Base-by-base conservation (phyloP, 495 filamentous ascomycete species). In the Corynascus novoguineensis region DNA sequence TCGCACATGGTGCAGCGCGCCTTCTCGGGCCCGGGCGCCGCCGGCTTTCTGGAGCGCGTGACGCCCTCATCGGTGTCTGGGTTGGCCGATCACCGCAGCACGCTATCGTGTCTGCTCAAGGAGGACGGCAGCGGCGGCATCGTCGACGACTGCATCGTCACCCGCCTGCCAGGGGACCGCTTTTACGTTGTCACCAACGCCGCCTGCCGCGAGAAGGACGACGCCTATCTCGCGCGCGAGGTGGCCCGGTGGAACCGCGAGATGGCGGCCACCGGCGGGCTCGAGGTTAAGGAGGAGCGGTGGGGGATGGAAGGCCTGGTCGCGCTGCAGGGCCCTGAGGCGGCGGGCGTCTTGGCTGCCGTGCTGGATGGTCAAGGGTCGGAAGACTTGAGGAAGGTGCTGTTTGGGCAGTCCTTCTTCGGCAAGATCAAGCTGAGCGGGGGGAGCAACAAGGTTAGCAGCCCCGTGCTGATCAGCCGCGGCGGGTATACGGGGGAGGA, bases 151-250 rank as follows among this genome's bases (percentile, higher is more conserved):
- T 87, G 86, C 8, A 86, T 98, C 53, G 86, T 98, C 63, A 95
- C 90, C 21, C 75, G 85, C 54, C 77, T 91, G 10, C 76, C 75
- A 14, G 78, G 81, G 15, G 82, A 87, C 40, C 64, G 71, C 32
- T 96, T 95, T 73, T 96, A 97, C 72, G 79, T 97, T 35, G 93
- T 98, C 48, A 96, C 92, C 28, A 98, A 98, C 71, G 93, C 93
- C n/a, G 93, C 79, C 21, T 95, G 92, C 68, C 79, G 89, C 40
- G 83, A 87, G 17, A 95, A 97, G 70, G 95, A 97, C 71, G 70
- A 88, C 41, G 80, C 72, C 6, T 97, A 90, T 70, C 71, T 98
- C 5, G 65, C 62, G 8, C 66, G 78, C 41, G 82, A 92, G 61
- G 78, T 96, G 47, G 65, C 54, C 11, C 69, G 71, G 53, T 81